Conservation (phyloP, 495 filamentous ascomycete genomes). For the Hypoxylon subgilvum region DNA sequence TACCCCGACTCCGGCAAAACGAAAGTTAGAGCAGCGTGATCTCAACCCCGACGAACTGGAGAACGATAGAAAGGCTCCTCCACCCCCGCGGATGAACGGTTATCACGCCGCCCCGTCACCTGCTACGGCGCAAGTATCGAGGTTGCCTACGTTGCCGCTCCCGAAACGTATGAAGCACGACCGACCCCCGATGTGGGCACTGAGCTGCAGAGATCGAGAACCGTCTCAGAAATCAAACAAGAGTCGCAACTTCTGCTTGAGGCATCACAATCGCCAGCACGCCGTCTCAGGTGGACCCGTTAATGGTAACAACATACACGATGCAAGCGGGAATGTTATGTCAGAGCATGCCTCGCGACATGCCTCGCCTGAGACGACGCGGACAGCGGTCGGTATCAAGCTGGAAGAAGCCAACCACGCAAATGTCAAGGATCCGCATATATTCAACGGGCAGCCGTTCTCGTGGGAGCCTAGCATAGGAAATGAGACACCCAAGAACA, state of each 20-base stretch:
- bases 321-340: constrained; percentile 34
- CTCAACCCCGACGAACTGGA: constrained; percentile 53
- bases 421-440: constrained; percentile 13
- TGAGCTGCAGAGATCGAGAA: constrained; percentile 30
- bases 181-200: constrained; percentile 55
- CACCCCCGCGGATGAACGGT: constrained; percentile 53
- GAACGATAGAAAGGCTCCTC: constrained; percentile 47
- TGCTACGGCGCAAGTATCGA: constrained; percentile 19
- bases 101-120: constrained; percentile 37
- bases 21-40: constrained; percentile 61
- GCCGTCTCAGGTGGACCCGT: constrained; percentile 32
- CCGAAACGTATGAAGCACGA: constrained; percentile 48
- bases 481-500: constrained; percentile 67
- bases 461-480: constrained; percentile 79
- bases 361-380: constrained; percentile 53
- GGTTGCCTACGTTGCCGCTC: constrained; percentile 40
- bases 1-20: constrained; percentile 54
- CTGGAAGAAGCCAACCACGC: constrained; percentile 27
- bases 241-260: constrained; percentile 48
- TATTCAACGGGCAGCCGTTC: constrained; percentile 43
- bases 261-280: constrained; percentile 38
- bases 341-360: constrained; percentile 52
- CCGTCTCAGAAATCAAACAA: constrained; percentile 32
- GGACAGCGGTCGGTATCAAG: constrained; percentile 37
- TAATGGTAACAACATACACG: constrained; percentile 46